Evolutionary conservation across 805 yeast species (phyloP).

Genomic region (Kluyveromyces wickerhamii): DNA sequence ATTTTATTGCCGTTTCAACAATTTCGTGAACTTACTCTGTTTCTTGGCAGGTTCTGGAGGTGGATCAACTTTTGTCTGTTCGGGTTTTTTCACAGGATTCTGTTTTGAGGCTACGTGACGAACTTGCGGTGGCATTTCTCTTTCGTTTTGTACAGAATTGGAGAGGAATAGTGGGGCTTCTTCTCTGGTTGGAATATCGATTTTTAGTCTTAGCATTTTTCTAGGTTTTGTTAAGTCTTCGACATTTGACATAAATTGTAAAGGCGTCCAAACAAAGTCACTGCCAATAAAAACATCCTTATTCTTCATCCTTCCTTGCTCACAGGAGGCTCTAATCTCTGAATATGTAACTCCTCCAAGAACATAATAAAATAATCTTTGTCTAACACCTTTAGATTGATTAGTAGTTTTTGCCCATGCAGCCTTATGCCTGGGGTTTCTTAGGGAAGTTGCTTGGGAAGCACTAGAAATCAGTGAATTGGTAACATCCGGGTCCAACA

Average conservation of each 20-base stretch:
- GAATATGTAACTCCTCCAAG: constrained; percentile 88
- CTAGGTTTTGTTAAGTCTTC: constrained; percentile 32
- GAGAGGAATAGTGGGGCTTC: constrained; percentile 35
- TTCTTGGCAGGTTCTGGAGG: constrained; percentile 33
- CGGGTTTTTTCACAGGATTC: constrained; percentile 9
- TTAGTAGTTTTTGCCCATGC: constrained; percentile 57
- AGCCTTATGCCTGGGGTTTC: constrained; percentile 67
- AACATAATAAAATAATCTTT: constrained; percentile 67
- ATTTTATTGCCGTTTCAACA: constrained; percentile 32
- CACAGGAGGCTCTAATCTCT: constrained; percentile 71
- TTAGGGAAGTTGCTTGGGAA: constrained; percentile 42
- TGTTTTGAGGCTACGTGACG: constrained; percentile 13
- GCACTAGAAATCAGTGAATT: constrained; percentile 26
- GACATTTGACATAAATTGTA: constrained; percentile 32
- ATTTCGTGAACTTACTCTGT: constrained; percentile 39
- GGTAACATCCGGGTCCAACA: constrained; percentile 31
- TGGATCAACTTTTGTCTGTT: constrained; percentile 13
- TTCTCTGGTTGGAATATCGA: constrained; percentile 28
- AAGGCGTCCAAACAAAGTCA: constrained; percentile 59
- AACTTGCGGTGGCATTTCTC: constrained; percentile 1
- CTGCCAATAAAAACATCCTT: constrained; percentile 79
- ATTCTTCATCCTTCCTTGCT: constrained; percentile 50
- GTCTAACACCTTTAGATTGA: constrained; percentile 38
- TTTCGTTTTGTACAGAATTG: background rate
- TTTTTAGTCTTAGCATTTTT: constrained; percentile 35